Percentiles rank a stretch among this genome's conserved stretches.
These are phyloP conservation scores for Cunninghamia lanceolata DNA, from an alignment of 75 land plant genomes.

Conservation along the genomic window DNA sequence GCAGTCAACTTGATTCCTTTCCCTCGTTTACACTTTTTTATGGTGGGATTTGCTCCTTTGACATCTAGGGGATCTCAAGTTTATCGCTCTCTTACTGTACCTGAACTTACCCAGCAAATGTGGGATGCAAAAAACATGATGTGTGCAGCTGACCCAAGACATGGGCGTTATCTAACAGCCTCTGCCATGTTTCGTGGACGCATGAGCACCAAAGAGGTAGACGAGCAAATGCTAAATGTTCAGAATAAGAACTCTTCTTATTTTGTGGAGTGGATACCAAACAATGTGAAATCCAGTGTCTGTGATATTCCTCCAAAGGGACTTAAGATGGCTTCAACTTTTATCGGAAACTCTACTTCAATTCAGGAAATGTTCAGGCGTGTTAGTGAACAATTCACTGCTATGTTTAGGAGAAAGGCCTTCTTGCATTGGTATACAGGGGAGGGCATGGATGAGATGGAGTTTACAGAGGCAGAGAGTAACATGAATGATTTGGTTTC, in stretches of 20 bases:
- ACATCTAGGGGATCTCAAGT: slow-evolving; percentile 75
- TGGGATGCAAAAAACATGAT: slow-evolving; percentile 75
- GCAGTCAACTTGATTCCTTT: slow-evolving; percentile 76
- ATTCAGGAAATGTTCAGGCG: slow-evolving; percentile 78
- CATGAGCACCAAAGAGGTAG: slow-evolving; percentile 67
- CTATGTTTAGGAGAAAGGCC: slow-evolving; percentile 55
- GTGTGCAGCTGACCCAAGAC: slow-evolving; percentile 65
- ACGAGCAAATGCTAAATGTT: slow-evolving; percentile 70
- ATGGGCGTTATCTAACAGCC: slow-evolving; percentile 58
- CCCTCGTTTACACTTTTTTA: slow-evolving; percentile 79
- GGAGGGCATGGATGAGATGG: slow-evolving; percentile 65
- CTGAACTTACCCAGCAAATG: slow-evolving; percentile 75
- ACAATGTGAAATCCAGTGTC: slow-evolving; percentile 62
- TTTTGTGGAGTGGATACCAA: slow-evolving; percentile 76
- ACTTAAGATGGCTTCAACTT: slow-evolving; percentile 63
- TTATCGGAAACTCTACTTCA: slow-evolving; percentile 60
- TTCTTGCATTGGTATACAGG: slow-evolving; percentile 60
- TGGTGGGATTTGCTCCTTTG: slow-evolving; percentile 70
- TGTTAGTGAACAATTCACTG: slow-evolving; percentile 68
- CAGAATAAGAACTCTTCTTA: slow-evolving; percentile 78
- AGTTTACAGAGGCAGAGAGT: slow-evolving; percentile 76
- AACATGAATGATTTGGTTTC: slow-evolving; percentile 74
- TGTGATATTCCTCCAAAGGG: slow-evolving; percentile 67
- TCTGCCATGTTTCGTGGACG: slow-evolving; percentile 64
- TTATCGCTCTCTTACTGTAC: slow-evolving; percentile 58